A percentile compares a stretch with the other conserved stretches of the same genome.
Evolutionary conservation across 108 stramenopile species (phyloP).

Genomic region (Stephanodiscus triporus): DNA sequence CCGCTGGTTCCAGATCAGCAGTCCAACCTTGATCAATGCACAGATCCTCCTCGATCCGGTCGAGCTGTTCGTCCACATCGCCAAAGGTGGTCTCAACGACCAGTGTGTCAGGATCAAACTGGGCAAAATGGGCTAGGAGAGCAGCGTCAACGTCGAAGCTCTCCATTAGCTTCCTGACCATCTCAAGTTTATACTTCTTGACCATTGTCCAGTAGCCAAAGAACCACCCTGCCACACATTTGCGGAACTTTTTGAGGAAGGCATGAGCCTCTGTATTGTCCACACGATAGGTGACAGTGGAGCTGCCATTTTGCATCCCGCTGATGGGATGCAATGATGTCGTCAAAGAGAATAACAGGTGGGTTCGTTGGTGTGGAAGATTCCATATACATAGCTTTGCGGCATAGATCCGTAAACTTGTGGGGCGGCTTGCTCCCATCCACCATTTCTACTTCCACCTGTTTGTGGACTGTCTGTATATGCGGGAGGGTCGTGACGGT

Average conservation of each 20-base stretch:
- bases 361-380: not conserved
- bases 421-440: not conserved
- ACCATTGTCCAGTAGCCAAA: not conserved
- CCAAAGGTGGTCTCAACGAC: not conserved
- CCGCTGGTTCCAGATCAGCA: too few relatives aligned
- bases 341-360: not conserved
- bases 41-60: not conserved
- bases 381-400: not conserved
- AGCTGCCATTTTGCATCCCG: not conserved
- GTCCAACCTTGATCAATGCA: not conserved
- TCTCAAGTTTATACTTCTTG: not conserved
- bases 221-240: not conserved
- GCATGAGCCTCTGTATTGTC: not conserved
- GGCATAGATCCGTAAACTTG: not conserved
- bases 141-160: not conserved
- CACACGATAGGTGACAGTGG: not conserved
- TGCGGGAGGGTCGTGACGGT: not conserved
- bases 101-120: not conserved
- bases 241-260: not conserved
- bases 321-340: not conserved
- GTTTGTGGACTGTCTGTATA: not conserved
- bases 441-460: not conserved
- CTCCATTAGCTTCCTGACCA: not conserved
- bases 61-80: not conserved
- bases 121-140: not conserved